phyloP scores from a whole-genome alignment of 306 rosid species.

The Styphnolobium japonicum region DNA sequence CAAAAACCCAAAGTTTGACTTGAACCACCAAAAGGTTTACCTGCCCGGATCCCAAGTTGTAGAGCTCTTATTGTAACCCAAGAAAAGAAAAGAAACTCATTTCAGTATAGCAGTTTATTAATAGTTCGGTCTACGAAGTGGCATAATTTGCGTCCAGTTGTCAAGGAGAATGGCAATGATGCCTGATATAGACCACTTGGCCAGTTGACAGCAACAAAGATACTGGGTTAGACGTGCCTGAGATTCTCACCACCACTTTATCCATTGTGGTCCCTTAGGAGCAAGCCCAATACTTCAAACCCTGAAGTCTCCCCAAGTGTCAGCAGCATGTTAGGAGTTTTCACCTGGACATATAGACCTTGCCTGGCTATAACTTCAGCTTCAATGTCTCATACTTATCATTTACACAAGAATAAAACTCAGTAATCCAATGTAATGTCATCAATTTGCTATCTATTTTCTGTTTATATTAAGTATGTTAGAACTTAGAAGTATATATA shows the following conservation, averaged over 20 bases:
- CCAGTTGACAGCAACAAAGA: background rate
- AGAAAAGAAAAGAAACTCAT: too few species aligned
- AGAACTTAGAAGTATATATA: background rate
- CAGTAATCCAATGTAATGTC: background rate
- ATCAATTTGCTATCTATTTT: background rate
- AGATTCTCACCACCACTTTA: background rate
- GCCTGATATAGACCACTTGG: background rate
- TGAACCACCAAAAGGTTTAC: too few species aligned
- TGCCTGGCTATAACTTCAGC: too few species aligned
- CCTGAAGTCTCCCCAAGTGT: background rate
- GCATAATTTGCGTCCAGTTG: too few species aligned
- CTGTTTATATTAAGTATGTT: background rate
- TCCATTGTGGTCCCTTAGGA: background rate
- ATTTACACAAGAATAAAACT: background rate
- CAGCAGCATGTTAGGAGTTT: background rate
- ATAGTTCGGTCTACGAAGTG: too few species aligned
- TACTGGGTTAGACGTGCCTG: background rate
- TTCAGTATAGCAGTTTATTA: too few species aligned
- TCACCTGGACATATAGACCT: background rate
- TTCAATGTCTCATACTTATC: background rate
- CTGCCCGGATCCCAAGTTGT: too few species aligned
- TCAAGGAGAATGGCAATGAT: background rate
- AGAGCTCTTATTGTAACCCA: too few species aligned
- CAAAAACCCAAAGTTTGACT: too few species aligned
- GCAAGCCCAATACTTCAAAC: background rate